phyloP scores from a whole-genome alignment of 148 eudicot species.

The Silene uniflora region DNA sequence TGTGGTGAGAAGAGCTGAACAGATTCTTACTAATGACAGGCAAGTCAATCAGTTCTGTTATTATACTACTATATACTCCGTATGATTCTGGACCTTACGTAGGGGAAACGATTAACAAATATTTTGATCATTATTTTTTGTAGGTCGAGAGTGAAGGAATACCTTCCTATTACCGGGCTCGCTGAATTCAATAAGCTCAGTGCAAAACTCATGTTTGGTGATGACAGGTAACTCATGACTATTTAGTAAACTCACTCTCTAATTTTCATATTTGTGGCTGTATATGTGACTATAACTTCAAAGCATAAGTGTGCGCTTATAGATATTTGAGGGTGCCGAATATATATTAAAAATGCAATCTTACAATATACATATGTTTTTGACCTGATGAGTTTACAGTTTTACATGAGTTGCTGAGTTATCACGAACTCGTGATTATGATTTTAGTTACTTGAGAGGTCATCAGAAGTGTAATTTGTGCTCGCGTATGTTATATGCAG shows the following conservation, averaged over 20 bases:
- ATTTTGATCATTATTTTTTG: conserved; percentile 17
- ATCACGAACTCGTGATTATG: background rate
- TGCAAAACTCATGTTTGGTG: conserved; percentile 91
- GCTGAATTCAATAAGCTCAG: conserved; percentile 92
- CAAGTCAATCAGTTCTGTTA: conserved; percentile 16
- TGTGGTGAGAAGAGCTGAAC: conserved; percentile 88
- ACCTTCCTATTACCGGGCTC: conserved; percentile 91
- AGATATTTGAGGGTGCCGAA: background rate
- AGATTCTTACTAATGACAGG: conserved; percentile 75
- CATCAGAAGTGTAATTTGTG: background rate
- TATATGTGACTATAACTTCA: background rate
- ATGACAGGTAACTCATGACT: conserved; percentile 55
- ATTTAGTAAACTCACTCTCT: background rate
- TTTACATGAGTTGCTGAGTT: background rate
- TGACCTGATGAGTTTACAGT: background rate
- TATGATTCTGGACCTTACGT: background rate
- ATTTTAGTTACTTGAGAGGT: background rate
- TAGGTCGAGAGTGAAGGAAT: conserved; percentile 88
- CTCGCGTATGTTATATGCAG: background rate
- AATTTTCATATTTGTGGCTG: conserved; percentile 7
- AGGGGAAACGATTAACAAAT: background rate
- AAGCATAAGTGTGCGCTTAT: background rate
- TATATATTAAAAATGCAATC: background rate
- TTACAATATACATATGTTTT: background rate
- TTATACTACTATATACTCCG: too few relatives aligned